These are phyloP conservation scores for Blastocystis sp. DNA, from an alignment of 352 stramenopile genomes.

Conservation along the genomic window DNA sequence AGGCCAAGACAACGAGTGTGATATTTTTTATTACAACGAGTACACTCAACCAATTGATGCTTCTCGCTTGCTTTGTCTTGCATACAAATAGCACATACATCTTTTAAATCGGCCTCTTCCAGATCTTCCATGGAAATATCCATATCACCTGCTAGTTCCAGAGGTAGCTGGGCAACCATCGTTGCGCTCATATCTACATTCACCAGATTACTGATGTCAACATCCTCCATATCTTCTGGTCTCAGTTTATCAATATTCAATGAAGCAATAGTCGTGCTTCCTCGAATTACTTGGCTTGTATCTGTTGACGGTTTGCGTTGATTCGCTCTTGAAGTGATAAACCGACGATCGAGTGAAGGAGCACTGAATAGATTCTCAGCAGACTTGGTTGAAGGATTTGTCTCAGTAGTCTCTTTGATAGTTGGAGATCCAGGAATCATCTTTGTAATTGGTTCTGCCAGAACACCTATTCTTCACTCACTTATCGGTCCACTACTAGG, in stretches of 20 bases:
- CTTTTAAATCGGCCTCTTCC: neutral
- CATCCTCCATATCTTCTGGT: constrained; percentile 21
- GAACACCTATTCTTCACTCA: neutral
- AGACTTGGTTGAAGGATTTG: neutral
- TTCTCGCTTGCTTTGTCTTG: constrained; percentile 48
- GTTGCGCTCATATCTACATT: neutral
- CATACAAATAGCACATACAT: constrained; percentile 33
- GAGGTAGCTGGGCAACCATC: neutral
- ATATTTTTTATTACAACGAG: constrained; percentile 46
- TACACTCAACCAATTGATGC: constrained; percentile 31
- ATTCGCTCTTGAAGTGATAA: neutral
- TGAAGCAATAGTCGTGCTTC: neutral
- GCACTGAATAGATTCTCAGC: neutral
- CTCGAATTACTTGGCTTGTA: neutral
- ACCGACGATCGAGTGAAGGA: neutral
- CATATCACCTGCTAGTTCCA: neutral
- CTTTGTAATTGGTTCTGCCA: neutral
- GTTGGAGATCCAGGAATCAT: neutral
- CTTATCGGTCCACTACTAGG: neutral
- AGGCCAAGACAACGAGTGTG: constrained; percentile 32
- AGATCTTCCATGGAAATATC: constrained; percentile 38
- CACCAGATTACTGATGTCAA: constrained; percentile 16
- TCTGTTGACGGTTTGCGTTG: neutral
- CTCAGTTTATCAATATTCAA: constrained; percentile 41
- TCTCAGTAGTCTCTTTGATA: neutral